Conservation (phyloP, 108 stramenopile genomes). For the Cyclotella sp. region DNA sequence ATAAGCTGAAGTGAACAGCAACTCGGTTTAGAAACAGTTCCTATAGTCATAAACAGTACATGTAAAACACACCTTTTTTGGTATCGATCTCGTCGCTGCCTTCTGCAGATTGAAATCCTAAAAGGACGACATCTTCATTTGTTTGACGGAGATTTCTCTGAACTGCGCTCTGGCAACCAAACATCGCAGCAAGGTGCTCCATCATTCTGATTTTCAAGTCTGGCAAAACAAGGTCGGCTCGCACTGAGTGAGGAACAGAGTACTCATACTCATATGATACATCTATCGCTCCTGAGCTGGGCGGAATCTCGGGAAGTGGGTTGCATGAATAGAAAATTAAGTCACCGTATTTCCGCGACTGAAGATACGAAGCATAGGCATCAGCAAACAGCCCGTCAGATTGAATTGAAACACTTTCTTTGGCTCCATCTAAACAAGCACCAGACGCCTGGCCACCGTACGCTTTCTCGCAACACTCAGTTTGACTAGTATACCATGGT, state of each 20-base stretch:
- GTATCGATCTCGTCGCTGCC: conserved; percentile 26
- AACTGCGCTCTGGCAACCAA: conserved; percentile 3
- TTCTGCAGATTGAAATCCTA: conserved; percentile 22
- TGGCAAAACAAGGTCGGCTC: conserved; percentile 4
- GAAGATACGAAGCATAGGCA: conserved; percentile 1
- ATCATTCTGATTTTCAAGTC: conserved; percentile 18
- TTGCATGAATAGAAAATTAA: conserved; percentile 17
- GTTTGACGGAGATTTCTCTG: conserved; percentile 7
- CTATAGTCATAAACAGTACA: background rate
- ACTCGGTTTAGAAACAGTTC: too few species aligned
- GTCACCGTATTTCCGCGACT: background rate
- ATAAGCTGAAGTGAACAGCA: background rate
- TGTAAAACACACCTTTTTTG: background rate
- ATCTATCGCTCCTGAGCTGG: conserved; percentile 3
- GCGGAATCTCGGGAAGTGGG: conserved; percentile 5
- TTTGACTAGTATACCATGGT: conserved; percentile 18
- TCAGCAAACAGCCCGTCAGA: conserved; percentile 6
- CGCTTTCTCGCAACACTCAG: conserved; percentile 26
- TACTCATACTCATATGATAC: conserved; percentile 23
- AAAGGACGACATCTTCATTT: background rate
- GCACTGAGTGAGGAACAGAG: conserved; percentile 2
- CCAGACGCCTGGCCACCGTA: conserved; percentile 30
- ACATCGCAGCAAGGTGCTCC: conserved; percentile 2
- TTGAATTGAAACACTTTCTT: background rate
- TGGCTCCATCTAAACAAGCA: conserved; percentile 16